Percentiles rank a stretch among this genome's conserved stretches.
Evolutionary conservation across 225 moss, liverwort and hornwort species (phyloP).

Genomic region (Physcomitrium patens): DNA sequence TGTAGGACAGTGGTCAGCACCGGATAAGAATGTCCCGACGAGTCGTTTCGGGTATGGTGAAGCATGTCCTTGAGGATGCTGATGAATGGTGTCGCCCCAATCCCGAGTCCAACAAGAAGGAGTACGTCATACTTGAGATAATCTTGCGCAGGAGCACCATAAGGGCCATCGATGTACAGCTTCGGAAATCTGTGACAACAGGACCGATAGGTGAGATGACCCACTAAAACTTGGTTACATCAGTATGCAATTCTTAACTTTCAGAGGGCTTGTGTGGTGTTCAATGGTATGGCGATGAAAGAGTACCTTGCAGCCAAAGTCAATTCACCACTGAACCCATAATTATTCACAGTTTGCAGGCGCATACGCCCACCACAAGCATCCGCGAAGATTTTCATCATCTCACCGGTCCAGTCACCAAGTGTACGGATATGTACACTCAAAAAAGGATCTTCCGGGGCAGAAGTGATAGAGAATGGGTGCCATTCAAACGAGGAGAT

Average conservation of each 20-base stretch:
- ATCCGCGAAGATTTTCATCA: constrained; percentile 69
- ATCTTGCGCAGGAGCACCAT: constrained; percentile 94
- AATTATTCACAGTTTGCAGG: constrained; percentile 80
- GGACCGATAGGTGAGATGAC: background rate
- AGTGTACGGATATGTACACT: constrained; percentile 94
- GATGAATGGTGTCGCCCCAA: constrained; percentile 98
- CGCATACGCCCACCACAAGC: constrained; percentile 88
- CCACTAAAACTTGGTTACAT: too few relatives aligned
- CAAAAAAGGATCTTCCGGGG: constrained; percentile 86
- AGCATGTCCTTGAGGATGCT: constrained; percentile 96
- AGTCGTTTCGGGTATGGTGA: constrained; percentile 49
- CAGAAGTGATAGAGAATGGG: constrained; percentile 97
- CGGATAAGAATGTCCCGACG: constrained; percentile 20
- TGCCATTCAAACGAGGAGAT: constrained; percentile 99
- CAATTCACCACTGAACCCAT: constrained; percentile 85
- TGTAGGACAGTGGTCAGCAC: background rate
- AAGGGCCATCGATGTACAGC: constrained; percentile 90
- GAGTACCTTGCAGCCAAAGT: constrained; percentile 68
- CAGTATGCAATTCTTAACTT: too few relatives aligned
- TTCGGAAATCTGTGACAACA: constrained; percentile 64
- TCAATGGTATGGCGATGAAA: background rate
- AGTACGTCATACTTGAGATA: constrained; percentile 91
- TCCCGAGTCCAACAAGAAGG: constrained; percentile 92
- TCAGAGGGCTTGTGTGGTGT: too few relatives aligned
- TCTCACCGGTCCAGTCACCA: constrained; percentile 90